Evolutionary conservation across 2,329 filamentous ascomycete species (phyloP).

Genomic region (Neurospora sp.): DNA sequence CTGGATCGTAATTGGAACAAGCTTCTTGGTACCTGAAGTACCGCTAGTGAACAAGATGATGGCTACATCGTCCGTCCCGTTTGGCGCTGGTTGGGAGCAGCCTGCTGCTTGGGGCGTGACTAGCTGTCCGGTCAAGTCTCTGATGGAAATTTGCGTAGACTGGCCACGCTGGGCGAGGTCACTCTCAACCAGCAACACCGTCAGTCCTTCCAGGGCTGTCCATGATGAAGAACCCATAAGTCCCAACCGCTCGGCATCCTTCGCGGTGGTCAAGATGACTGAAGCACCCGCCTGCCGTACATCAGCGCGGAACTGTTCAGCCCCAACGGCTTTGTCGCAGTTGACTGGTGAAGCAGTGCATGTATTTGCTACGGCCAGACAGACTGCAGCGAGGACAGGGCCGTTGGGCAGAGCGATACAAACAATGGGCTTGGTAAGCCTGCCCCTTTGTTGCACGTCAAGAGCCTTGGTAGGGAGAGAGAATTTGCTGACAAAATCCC

Average conservation of each 20-base stretch:
- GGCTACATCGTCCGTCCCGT: conserved; percentile 35
- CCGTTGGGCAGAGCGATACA: conserved; percentile 45
- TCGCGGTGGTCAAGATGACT: conserved; percentile 34
- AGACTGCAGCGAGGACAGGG: conserved; percentile 39
- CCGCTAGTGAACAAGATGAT: conserved; percentile 49
- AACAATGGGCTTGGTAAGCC: conserved; percentile 30
- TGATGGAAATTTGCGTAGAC: not conserved
- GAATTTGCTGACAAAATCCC: conserved; percentile 25
- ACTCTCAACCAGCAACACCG: conserved; percentile 26
- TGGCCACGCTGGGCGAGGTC: conserved; percentile 3
- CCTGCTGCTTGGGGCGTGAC: not conserved
- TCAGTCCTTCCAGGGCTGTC: not conserved
- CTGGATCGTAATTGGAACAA: conserved; percentile 42
- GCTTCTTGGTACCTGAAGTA: conserved; percentile 48
- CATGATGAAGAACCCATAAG: conserved; percentile 16
- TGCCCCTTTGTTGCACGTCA: not conserved
- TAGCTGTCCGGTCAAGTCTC: conserved; percentile 8
- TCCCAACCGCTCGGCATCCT: conserved; percentile 30
- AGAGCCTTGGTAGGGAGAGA: conserved; percentile 17
- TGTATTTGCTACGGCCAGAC: conserved; percentile 37
- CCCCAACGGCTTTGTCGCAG: conserved; percentile 29
- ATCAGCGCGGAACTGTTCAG: conserved; percentile 41
- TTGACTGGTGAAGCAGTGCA: conserved; percentile 45
- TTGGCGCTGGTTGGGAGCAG: conserved; percentile 20
- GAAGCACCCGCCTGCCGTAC: conserved; percentile 36